Base-by-base conservation (phyloP, 2,329 filamentous ascomycete genomes). In the Cladophialophora psammophila region DNA sequence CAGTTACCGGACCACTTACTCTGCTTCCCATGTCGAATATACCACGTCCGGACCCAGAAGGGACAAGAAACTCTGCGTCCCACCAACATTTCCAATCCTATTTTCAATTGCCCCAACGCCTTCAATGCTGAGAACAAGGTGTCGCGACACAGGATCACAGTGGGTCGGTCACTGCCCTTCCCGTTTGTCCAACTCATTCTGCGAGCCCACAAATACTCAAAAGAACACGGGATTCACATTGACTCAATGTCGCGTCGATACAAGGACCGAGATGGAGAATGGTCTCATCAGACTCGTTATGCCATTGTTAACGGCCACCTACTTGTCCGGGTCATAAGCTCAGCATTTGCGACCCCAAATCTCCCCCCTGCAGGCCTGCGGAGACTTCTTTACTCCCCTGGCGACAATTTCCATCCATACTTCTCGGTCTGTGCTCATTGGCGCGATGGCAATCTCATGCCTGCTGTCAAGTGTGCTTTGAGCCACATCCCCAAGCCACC, bases 371-470 rank as follows among this genome's bases (percentile, higher is more conserved):
- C 83, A 3, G 81, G 80, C 3, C 80, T 85, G 70, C 83, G 87
- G 1, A 78, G 87, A 63, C 79, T 89, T 2, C 80, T 89, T 1
- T 89, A 86, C 76, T 86, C 82, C 35, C 82, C 85, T 65, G 84
- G 86, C 60, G 86, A 89, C 72, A 70, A 71, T 53, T 89, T 87
- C 76, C 83, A 80, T 61, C 87, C 87, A 0, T 89, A 85, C 74
- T 89, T 89, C 76, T 87, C 85, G 10, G 84, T 83, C 0, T 90
- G 87, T 71, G 81, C 85, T 1, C 87, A 90, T 74, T 90, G 87
- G 87, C 81, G 83, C 18, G 85, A 89, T 68, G 87, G 87, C 18
- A 80, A 87, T 40, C 77, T 90, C 15, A 88, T 87, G 80, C 80
- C 83, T 15, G 77, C 86, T 38, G 87, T 85, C 71, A 89, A 89